Evolutionary conservation across 148 eudicot genomes (phyloP).

Genomic region (Dysphania ambrosioides): DNA sequence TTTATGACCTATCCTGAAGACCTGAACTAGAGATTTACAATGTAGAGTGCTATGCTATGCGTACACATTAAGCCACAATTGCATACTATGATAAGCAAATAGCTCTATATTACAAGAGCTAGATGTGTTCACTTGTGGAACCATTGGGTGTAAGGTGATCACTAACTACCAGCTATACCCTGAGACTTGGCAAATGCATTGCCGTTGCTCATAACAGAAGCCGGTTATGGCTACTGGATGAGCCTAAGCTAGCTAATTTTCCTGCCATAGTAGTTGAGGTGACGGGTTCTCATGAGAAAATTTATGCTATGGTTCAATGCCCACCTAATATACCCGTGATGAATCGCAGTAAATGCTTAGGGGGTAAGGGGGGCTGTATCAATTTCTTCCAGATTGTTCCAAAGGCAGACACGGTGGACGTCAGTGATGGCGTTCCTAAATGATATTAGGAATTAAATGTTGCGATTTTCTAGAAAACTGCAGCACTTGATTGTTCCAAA

Average conservation of each 20-base stretch:
- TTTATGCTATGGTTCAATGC: slow-evolving; percentile 35
- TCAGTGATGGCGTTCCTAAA: too few relatives aligned
- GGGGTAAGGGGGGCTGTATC: slow-evolving; percentile 6
- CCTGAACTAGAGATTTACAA: background rate
- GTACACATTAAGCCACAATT: background rate
- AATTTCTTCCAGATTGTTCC: background rate
- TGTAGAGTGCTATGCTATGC: slow-evolving; percentile 1
- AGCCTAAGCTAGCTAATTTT: slow-evolving; percentile 12
- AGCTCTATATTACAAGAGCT: background rate
- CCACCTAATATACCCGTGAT: slow-evolving; percentile 24
- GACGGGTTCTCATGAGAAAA: background rate
- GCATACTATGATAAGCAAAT: slow-evolving; percentile 27
- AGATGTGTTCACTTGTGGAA: background rate
- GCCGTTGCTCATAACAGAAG: slow-evolving; percentile 9
- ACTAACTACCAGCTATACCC: slow-evolving; percentile 12
- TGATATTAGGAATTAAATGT: too few relatives aligned
- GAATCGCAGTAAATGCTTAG: slow-evolving; percentile 31
- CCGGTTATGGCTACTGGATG: slow-evolving; percentile 12
- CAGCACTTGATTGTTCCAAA: too few relatives aligned
- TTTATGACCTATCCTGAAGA: background rate
- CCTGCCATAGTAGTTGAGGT: slow-evolving; percentile 20
- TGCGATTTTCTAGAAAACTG: too few relatives aligned
- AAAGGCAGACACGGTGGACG: slow-evolving; percentile 11
- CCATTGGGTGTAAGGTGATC: background rate
- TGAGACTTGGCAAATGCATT: slow-evolving; percentile 10